phyloP scores from a whole-genome alignment of 495 filamentous ascomycete species.

The Talaromyces borbonicus region DNA sequence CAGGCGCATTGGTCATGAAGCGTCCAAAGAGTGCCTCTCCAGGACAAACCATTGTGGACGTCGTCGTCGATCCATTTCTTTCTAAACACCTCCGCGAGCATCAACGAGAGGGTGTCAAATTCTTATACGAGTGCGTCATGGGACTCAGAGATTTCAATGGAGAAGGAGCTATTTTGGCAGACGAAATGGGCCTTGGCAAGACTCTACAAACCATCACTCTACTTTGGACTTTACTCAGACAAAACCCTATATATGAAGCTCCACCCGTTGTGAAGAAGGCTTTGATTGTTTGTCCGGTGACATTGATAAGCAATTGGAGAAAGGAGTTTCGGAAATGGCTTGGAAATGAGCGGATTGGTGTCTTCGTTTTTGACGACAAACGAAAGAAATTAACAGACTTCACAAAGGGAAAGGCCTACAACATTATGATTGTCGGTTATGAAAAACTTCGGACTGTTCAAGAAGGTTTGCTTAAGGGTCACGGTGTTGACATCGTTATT shows the following conservation, averaged over 20 bases:
- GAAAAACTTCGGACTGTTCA: conserved; percentile 65
- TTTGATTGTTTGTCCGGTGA: conserved; percentile 72
- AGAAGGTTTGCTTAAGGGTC: conserved; percentile 53
- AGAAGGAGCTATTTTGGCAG: conserved; percentile 67
- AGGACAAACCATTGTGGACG: conserved; percentile 64
- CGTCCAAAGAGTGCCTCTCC: conserved; percentile 44
- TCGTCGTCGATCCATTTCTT: conserved; percentile 71
- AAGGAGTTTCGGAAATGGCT: conserved; percentile 78
- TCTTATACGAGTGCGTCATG: conserved; percentile 82
- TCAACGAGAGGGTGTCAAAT: conserved; percentile 67
- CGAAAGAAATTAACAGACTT: conserved; percentile 62
- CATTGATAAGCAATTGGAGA: conserved; percentile 70
- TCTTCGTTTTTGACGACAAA: conserved; percentile 62
- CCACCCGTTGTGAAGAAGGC: conserved; percentile 64
- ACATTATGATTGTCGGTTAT: conserved; percentile 75
- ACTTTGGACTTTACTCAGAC: conserved; percentile 72
- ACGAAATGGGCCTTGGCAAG: conserved; percentile 79
- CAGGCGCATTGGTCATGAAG: conserved; percentile 62
- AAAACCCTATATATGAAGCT: conserved; percentile 59
- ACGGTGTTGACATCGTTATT: conserved; percentile 65
- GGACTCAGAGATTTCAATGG: conserved; percentile 62
- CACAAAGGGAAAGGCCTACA: conserved; percentile 65
- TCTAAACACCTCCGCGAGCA: conserved; percentile 57
- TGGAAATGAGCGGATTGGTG: conserved; percentile 65
- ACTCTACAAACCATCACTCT: conserved; percentile 72